phyloP scores from a whole-genome alignment of 495 filamentous ascomycete species.

The Durotheca rogersii region DNA sequence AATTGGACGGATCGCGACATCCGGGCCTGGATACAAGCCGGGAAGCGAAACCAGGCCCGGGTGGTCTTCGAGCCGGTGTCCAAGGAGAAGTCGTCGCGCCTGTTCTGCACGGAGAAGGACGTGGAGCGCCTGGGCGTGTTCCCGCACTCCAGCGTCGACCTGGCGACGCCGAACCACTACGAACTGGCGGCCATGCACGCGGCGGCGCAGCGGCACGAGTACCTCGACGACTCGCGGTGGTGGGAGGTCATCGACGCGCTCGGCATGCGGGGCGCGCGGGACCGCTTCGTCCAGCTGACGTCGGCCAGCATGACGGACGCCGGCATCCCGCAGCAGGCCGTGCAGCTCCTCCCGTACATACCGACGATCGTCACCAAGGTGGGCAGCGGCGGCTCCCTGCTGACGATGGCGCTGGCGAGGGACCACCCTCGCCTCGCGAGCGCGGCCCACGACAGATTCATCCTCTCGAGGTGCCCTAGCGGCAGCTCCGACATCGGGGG shows the following conservation, averaged over 20 bases:
- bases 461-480: slow-evolving; percentile 59
- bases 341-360: slow-evolving; percentile 84
- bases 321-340: slow-evolving; percentile 76
- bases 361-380: slow-evolving; percentile 83
- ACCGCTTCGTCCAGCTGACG: slow-evolving; percentile 64
- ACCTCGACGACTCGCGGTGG: slow-evolving; percentile 72
- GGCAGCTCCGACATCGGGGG: slow-evolving; percentile 65
- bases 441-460: slow-evolving; percentile 61
- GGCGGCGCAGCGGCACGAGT: slow-evolving; percentile 58
- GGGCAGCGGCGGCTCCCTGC: slow-evolving; percentile 73
- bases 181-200: slow-evolving; percentile 78
- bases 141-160: slow-evolving; percentile 62
- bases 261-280: slow-evolving; percentile 61
- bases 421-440: slow-evolving; percentile 64
- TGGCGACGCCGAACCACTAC: slow-evolving; percentile 78
- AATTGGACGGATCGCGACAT: slow-evolving; percentile 72
- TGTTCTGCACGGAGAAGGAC: slow-evolving; percentile 56
- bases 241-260: slow-evolving; percentile 77
- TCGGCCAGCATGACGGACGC: slow-evolving; percentile 64
- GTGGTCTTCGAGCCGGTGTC: slow-evolving; percentile 95
- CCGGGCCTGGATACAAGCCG: slow-evolving; percentile 61
- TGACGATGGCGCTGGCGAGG: slow-evolving; percentile 67
- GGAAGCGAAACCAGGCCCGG: slow-evolving; percentile 50
- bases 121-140: slow-evolving; percentile 47
- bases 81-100: slow-evolving; percentile 65